Conservation (phyloP, 2,329 filamentous ascomycete genomes). For the Metarhizium rileyi region DNA sequence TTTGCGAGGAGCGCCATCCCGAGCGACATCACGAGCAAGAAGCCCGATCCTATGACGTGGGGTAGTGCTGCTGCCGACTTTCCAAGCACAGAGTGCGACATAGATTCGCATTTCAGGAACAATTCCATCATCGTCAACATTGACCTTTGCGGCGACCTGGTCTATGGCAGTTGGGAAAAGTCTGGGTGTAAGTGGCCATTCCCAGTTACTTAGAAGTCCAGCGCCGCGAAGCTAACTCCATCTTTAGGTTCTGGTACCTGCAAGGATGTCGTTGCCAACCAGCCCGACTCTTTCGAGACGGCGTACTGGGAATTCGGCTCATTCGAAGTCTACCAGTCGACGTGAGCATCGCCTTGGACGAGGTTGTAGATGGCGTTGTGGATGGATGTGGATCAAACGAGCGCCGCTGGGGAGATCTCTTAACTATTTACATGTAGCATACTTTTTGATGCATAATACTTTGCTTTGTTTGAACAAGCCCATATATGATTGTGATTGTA, state of each 20-base stretch:
- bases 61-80: constrained; percentile 55
- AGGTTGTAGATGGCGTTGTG: neutral
- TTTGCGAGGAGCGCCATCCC: constrained; percentile 41
- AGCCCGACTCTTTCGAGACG: constrained; percentile 43
- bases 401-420: neutral
- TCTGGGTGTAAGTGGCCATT: constrained; percentile 31
- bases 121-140: constrained; percentile 59
- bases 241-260: constrained; percentile 43
- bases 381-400: neutral
- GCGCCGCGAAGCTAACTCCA: neutral
- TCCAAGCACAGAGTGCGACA: constrained; percentile 51
- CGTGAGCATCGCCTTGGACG: constrained; percentile 5
- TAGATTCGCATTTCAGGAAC: constrained; percentile 50
- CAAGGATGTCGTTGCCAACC: constrained; percentile 45
- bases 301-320: constrained; percentile 57
- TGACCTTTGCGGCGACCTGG: constrained; percentile 51
- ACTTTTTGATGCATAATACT: neutral
- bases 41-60: constrained; percentile 53
- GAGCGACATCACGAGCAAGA: constrained; percentile 36
- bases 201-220: no score
- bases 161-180: constrained; percentile 33
- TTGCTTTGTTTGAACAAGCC: neutral
- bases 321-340: constrained; percentile 45
- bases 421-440: neutral
- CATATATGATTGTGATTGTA: neutral